phyloP scores from a whole-genome alignment of 768 basidiomycete genomes.

The Tulasnella sp. region DNA sequence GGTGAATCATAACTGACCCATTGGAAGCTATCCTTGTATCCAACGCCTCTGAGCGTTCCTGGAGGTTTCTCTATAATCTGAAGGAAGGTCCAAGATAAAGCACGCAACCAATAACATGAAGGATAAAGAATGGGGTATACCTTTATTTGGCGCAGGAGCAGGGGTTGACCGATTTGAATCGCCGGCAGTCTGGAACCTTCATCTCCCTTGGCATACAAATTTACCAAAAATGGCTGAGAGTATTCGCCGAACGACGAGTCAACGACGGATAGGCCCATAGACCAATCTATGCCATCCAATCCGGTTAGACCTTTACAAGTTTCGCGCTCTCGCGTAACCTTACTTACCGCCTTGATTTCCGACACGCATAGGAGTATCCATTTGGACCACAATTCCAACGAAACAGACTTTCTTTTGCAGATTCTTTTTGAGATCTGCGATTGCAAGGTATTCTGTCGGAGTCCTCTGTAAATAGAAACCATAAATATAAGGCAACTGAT shows the following conservation, averaged over 20 bases:
- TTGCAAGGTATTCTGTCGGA: not conserved
- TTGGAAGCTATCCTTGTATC: constrained; percentile 14
- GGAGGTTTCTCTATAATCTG: not conserved
- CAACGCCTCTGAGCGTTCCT: not conserved
- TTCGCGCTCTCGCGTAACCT: not conserved
- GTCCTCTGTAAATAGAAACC: not conserved
- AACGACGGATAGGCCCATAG: not conserved
- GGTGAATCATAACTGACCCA: not conserved
- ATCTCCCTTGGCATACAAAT: not conserved
- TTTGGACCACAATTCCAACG: not conserved
- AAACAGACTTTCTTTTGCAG: not conserved
- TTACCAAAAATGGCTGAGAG: not conserved
- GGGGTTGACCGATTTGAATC: not conserved
- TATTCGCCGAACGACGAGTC: not conserved
- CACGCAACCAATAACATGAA: too few species aligned
- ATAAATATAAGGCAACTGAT: not conserved
- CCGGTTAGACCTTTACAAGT: not conserved
- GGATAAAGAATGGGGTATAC: not conserved
- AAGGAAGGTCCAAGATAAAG: not conserved
- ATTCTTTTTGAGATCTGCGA: not conserved
- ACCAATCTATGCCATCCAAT: not conserved
- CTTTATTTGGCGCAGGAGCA: not conserved
- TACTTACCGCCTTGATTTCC: not conserved
- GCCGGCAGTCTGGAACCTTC: not conserved
- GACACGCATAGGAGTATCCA: not conserved